Conservation (phyloP, 495 filamentous ascomycete genomes). For the Aspergillus panamensis region DNA sequence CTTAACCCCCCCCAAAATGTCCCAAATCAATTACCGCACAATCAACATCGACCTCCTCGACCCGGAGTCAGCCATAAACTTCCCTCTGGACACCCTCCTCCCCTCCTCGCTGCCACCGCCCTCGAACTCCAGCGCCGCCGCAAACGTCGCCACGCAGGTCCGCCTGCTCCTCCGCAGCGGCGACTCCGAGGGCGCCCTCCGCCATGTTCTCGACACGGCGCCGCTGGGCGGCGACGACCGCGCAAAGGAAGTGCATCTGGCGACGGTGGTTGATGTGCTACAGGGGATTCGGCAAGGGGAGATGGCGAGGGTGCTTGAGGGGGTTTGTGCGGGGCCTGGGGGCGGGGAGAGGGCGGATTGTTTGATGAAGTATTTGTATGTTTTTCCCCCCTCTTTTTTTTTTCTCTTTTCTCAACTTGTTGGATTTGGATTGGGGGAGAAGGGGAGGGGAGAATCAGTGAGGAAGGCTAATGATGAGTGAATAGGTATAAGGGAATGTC, state of each 20-base stretch:
- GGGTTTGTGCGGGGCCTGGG: slow-evolving; percentile 66
- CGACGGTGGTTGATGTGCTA: slow-evolving; percentile 79
- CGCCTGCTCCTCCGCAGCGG: slow-evolving; percentile 81
- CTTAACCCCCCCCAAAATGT: slow-evolving; percentile 41
- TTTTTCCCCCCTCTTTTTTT: slow-evolving; percentile 15
- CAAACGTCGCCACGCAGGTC: slow-evolving; percentile 69
- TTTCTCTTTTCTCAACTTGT: neutral
- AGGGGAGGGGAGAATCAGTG: neutral
- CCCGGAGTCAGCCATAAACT: slow-evolving; percentile 84
- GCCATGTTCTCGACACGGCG: slow-evolving; percentile 70
- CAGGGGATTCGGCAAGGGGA: slow-evolving; percentile 87
- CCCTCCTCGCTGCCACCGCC: slow-evolving; percentile 60
- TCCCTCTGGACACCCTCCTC: slow-evolving; percentile 74
- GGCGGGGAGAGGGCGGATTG: slow-evolving; percentile 63
- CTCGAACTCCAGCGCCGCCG: slow-evolving; percentile 66
- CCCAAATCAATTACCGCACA: slow-evolving; percentile 75
- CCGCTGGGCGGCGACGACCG: slow-evolving; percentile 67
- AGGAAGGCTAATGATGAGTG: neutral
- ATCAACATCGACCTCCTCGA: slow-evolving; percentile 90
- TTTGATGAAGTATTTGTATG: slow-evolving; percentile 53
- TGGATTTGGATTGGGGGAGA: neutral
- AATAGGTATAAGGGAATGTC: slow-evolving; percentile 84
- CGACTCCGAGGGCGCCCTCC: slow-evolving; percentile 79
- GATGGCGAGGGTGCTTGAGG: slow-evolving; percentile 78
- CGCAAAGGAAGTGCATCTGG: slow-evolving; percentile 81